phyloP scores from a whole-genome alignment of 2,329 filamentous ascomycete genomes.

The Hypoxylon sp. region DNA sequence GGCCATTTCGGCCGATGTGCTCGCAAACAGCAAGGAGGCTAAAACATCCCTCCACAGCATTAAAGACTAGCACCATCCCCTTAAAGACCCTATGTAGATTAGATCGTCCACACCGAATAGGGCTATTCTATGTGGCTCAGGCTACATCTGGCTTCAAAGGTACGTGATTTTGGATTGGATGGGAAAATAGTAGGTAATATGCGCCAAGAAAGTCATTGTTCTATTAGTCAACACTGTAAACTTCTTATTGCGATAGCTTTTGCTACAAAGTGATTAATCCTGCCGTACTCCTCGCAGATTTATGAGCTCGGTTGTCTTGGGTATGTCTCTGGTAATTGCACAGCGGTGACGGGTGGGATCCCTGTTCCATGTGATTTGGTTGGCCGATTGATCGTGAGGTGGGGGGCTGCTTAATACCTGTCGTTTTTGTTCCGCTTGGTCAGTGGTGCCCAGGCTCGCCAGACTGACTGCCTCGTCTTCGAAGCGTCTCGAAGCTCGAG shows the following conservation, averaged over 20 bases:
- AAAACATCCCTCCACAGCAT: constrained; percentile 34
- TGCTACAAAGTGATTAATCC: constrained; percentile 25
- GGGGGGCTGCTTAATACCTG: constrained; percentile 42
- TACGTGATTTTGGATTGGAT: constrained; percentile 9
- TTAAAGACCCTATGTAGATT: constrained; percentile 24
- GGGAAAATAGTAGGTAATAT: constrained; percentile 21
- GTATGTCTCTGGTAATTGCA: constrained; percentile 44
- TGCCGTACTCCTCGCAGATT: constrained; percentile 29
- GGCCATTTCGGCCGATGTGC: constrained; percentile 18
- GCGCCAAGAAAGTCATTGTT: constrained; percentile 11
- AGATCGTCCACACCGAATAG: constrained; percentile 29
- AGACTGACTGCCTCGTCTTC: constrained; percentile 34
- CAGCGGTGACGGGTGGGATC: constrained; percentile 43
- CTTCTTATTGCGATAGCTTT: constrained; percentile 9
- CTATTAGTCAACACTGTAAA: constrained; percentile 6
- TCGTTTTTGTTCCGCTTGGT: constrained; percentile 35
- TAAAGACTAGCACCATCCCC: constrained; percentile 21
- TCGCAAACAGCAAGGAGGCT: constrained; percentile 27
- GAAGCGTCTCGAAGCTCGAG: constrained; percentile 25
- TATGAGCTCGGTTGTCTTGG: constrained; percentile 43
- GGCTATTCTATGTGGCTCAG: constrained; percentile 11
- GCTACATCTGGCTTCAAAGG: constrained; percentile 15
- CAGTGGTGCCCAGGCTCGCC: constrained; percentile 36
- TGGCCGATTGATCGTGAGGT: constrained; percentile 41
- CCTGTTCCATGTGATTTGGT: constrained; percentile 42